phyloP scores from a whole-genome alignment of 805 yeast species.

The Monosporozyma servazzii region DNA sequence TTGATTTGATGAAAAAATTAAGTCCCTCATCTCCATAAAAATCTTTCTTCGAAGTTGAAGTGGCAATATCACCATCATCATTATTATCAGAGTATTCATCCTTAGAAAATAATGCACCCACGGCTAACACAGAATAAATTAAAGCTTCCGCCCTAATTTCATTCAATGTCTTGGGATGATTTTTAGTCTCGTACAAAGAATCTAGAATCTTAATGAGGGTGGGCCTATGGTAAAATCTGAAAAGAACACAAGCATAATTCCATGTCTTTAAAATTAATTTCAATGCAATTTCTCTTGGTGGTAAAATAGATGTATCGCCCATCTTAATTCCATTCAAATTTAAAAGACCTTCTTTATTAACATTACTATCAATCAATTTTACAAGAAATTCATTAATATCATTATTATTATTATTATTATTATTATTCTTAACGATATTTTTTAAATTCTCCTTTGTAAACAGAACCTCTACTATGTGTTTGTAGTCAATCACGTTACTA shows the following conservation, averaged over 20 bases:
- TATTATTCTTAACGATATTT: conserved; percentile 2
- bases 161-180: conserved; percentile 47
- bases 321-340: background rate
- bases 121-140: conserved; percentile 79
- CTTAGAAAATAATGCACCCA: conserved; percentile 71
- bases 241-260: conserved; percentile 78
- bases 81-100: conserved; percentile 33
- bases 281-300: conserved; percentile 65
- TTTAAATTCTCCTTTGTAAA: conserved; percentile 3
- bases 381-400: conserved; percentile 5
- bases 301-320: conserved; percentile 32
- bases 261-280: conserved; percentile 67
- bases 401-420: background rate
- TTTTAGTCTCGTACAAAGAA: conserved; percentile 63
- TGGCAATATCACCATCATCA: conserved; percentile 28
- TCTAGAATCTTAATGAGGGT: conserved; percentile 67
- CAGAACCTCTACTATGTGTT: conserved; percentile 5
- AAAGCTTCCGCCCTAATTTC: conserved; percentile 72
- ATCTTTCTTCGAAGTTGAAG: conserved; percentile 8
- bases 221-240: conserved; percentile 80
- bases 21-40: conserved; percentile 66
- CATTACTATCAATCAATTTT: background rate
- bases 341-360: background rate
- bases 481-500: conserved; percentile 1
- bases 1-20: conserved; percentile 69